These are phyloP conservation scores for Striga asiatica DNA, from an alignment of 257 asterid genomes.

Conservation along the genomic window DNA sequence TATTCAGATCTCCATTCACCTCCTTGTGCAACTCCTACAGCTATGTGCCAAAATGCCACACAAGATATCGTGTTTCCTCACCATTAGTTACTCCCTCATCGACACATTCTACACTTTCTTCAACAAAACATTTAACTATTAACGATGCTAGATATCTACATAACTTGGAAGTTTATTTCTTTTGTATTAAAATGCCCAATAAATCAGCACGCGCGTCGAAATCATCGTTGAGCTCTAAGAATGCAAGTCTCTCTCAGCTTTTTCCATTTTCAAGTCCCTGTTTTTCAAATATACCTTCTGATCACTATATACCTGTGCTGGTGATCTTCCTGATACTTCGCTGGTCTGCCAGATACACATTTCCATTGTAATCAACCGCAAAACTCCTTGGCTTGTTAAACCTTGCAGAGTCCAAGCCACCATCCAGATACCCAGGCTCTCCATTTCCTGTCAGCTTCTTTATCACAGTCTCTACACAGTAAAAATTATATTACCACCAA, in stretches of 20 bases:
- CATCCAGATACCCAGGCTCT: conserved; percentile 39
- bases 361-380: conserved; percentile 63
- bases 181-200: too few relatives aligned
- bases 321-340: conserved; percentile 59
- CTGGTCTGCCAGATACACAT: conserved; percentile 67
- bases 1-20: not conserved
- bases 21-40: not conserved
- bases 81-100: not conserved
- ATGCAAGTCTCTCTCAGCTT: not conserved
- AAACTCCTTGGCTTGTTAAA: conserved; percentile 60
- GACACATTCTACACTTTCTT: not conserved
- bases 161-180: too few relatives aligned
- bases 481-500: not conserved
- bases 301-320: conserved; percentile 36
- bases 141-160: too few relatives aligned
- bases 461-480: conserved; percentile 33
- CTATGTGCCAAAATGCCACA: not conserved
- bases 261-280: too few relatives aligned
- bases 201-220: too few relatives aligned
- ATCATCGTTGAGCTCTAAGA: not conserved
- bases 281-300: not conserved
- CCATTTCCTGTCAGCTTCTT: conserved; percentile 54
- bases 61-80: not conserved
- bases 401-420: conserved; percentile 50
- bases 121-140: not conserved